Evolutionary conservation across 257 asterid genomes (phyloP), one percentile per base, ranked within the genome.

Genomic region (Verbena officinalis): DNA sequence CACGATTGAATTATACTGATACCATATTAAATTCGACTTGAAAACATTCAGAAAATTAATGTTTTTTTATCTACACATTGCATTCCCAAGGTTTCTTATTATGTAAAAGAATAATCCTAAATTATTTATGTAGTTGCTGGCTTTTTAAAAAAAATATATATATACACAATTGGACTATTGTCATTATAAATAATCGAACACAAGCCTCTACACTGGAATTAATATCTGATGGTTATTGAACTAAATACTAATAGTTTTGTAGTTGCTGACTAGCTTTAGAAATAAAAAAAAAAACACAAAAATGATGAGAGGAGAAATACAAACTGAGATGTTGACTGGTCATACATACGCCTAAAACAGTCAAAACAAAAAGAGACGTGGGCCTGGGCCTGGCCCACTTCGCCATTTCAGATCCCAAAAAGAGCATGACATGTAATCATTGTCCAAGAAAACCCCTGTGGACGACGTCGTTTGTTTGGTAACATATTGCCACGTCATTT

Each of bases 351-450:
- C 38, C 34, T 49, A 9, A 58, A 4, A 59, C 71, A 62, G 67
- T 74, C 73, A 50, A 69, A 64, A 59, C 65, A 30, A 64, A 58
- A 70, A 19, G 61, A 13, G 0, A 38, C 30, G 60, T 73, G 69
- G 77, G 63, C 68, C 77, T 38, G 24, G 33, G 21, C 52, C 56
- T 36, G n/a, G 67, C 63, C 74, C 74, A 45, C 67, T 23, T 12
- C 43, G 64, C 80, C 71, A 69, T 56, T 67, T 64, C 23, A 39
- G 73, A 45, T 70, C 33, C 63, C 71, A 11, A 62, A 58, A 67
- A 16, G 49, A 51, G 24, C 74, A 55, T 62, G 62, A 62, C 54
- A 40, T 62, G 75, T 66, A 71, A 72, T 76, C 65, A 66, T 67
- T 71, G n/a, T 17, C 52, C 38, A 0, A 14, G 20, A 9, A 17